phyloP scores from a whole-genome alignment of 2,329 filamentous ascomycete genomes.

The Sphaerostilbella broomeana region DNA sequence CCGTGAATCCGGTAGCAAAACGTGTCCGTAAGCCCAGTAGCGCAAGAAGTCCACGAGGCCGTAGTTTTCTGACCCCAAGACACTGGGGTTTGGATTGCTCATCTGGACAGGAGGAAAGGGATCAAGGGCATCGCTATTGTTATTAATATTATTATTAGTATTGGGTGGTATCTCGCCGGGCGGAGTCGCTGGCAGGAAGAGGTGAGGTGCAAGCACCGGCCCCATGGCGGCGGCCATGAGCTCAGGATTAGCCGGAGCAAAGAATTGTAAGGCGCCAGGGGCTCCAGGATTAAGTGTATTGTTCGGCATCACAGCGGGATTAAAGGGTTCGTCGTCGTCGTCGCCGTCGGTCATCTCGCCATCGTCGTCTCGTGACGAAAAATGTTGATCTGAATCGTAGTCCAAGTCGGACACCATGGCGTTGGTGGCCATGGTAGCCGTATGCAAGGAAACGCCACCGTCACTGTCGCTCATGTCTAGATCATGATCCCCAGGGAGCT shows the following conservation, averaged over 20 bases:
- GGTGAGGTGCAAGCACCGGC: too few relatives aligned
- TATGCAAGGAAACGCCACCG: slow-evolving; percentile 24
- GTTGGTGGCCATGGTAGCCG: not conserved
- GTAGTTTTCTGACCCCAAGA: slow-evolving; percentile 44
- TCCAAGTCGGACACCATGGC: not conserved
- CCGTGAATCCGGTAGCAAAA: slow-evolving; percentile 15
- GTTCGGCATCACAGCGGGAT: too few relatives aligned
- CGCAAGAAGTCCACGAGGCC: slow-evolving; percentile 44
- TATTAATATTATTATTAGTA: not conserved
- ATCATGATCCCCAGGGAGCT: slow-evolving; percentile 22
- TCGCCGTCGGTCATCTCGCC: slow-evolving; percentile 1
- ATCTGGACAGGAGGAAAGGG: slow-evolving; percentile 17
- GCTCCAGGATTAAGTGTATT: too few relatives aligned
- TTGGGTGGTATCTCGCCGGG: slow-evolving; percentile 1
- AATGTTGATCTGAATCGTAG: not conserved
- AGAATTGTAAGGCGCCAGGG: too few relatives aligned
- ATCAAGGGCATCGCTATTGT: slow-evolving; percentile 9
- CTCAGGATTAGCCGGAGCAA: too few relatives aligned
- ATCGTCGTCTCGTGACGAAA: not conserved
- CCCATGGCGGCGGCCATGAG: too few relatives aligned
- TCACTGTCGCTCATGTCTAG: slow-evolving; percentile 31
- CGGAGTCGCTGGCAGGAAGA: not conserved
- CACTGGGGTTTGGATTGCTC: slow-evolving; percentile 29
- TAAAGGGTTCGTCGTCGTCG: not conserved
- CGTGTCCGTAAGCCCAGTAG: slow-evolving; percentile 35